phyloP scores from a whole-genome alignment of 805 yeast genomes.

The Candida multigemmis region DNA sequence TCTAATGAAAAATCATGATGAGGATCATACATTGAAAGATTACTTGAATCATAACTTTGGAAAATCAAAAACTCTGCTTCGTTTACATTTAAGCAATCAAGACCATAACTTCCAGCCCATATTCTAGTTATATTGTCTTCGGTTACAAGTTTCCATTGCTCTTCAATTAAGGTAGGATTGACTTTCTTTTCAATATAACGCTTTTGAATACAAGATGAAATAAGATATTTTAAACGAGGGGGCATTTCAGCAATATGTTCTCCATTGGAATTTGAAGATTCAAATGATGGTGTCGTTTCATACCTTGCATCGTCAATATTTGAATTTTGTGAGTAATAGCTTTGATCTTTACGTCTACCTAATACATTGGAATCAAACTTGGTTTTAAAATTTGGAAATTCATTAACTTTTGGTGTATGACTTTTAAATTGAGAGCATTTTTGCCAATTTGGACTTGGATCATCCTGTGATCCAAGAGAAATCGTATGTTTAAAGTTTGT shows the following conservation, averaged over 20 bases:
- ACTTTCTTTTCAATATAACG: constrained; percentile 24
- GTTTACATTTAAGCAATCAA: constrained; percentile 42
- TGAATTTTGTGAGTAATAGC: background rate
- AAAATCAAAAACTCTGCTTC: constrained; percentile 39
- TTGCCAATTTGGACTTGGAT: constrained; percentile 43
- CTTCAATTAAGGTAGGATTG: constrained; percentile 4
- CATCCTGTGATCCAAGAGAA: constrained; percentile 29
- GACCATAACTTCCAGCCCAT: constrained; percentile 47
- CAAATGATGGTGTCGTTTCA: constrained; percentile 17
- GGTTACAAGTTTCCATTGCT: constrained; percentile 50
- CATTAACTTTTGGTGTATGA: constrained; percentile 37
- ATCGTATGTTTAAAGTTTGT: constrained; percentile 5
- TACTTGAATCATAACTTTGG: constrained; percentile 25
- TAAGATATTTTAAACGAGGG: constrained; percentile 39
- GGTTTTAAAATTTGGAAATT: constrained; percentile 38
- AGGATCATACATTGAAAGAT: constrained; percentile 14
- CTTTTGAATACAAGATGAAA: constrained; percentile 53
- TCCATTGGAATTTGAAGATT: constrained; percentile 13
- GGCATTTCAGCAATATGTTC: constrained; percentile 39
- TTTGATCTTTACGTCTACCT: constrained; percentile 10
- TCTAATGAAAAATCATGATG: constrained; percentile 15
- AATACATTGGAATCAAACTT: constrained; percentile 19
- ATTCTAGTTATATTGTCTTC: constrained; percentile 48
- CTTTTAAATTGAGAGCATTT: constrained; percentile 36
- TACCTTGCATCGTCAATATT: constrained; percentile 15